Evolutionary conservation across 345 rosid species (phyloP), one percentile per base, ranked within the genome.

Genomic region (Salix viminalis): DNA sequence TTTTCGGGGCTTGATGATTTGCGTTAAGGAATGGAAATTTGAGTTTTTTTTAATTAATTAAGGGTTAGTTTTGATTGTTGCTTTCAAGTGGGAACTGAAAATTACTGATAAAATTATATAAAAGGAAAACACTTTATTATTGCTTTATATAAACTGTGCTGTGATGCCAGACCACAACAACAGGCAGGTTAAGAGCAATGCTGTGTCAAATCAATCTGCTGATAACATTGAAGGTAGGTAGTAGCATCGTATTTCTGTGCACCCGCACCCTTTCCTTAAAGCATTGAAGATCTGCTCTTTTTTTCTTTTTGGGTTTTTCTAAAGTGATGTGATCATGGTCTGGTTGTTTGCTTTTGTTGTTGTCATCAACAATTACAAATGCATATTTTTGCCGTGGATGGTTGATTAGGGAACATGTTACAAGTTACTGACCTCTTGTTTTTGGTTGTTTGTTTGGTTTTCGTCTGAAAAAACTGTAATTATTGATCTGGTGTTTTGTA

Each of bases 181-280:
- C 78, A 89, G 85, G 77, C 87, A 86, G 86, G 83, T 85, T 67
- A 88, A 86, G 76, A 88, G 71, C 90, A 82, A 88, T 88, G 88
- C 84, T 73, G 91, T 82, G 64, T 80, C 90, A 36, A 84, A 84
- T 87, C 90, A 78, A 82, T 88, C 94, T 60, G 72, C 86, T 67
- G 89, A 87, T 67, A 87, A 90, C 72, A 81, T 83, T 71, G 88
- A 90, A 87, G 97, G 97, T 91, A n/a, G 62, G 62, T 56, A 56
- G 62, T n/a, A 85, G 65, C 80, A 61, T 41, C 19, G 1, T 42
- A n/a, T 72, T 74, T 66, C 41, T 72, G n/a, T 58, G 64, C n/a
- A 4, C 30, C 73, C 32, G 44, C 12, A 10, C 44, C 3, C 54
- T 60, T 70, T 14, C 50, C 18, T 44, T 30, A 18, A 21, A 54